Percentiles rank a stretch among this genome's conserved stretches.
These are phyloP conservation scores for Ophiostoma perfectum DNA, from an alignment of 2,329 filamentous ascomycete species.

Conservation along the genomic window DNA sequence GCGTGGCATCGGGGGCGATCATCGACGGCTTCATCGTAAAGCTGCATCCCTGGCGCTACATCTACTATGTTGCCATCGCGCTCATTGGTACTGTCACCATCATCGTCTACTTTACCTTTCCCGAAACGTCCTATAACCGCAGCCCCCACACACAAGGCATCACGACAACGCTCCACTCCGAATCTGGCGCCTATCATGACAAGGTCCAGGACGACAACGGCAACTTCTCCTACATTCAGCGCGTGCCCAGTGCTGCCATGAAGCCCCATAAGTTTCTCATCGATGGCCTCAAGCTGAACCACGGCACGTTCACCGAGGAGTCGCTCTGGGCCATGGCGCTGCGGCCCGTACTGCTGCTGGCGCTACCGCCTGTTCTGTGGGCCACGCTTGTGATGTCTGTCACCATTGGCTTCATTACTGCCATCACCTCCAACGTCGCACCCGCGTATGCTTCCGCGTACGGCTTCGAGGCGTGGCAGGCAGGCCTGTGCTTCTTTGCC, in stretches of 20 bases:
- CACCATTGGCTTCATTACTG: conserved; percentile 49
- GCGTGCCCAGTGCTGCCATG: not conserved
- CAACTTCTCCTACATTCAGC: conserved; percentile 25
- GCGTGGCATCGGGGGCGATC: conserved; percentile 41
- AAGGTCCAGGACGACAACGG: conserved; percentile 17
- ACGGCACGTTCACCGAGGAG: conserved; percentile 41
- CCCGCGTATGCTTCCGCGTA: conserved; percentile 41
- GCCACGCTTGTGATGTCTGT: conserved; percentile 49
- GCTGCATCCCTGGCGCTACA: conserved; percentile 44
- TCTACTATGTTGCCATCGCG: conserved; percentile 48
- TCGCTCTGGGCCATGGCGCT: conserved; percentile 43
- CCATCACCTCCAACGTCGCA: conserved; percentile 49
- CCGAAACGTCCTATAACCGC: conserved; percentile 48
- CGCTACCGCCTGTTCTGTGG: conserved; percentile 51
- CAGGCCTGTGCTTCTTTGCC: conserved; percentile 48
- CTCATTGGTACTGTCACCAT: conserved; percentile 45
- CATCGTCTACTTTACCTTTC: conserved; percentile 48
- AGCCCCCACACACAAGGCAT: conserved; percentile 28
- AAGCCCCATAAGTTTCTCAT: conserved; percentile 2
- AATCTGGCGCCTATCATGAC: conserved; percentile 18
- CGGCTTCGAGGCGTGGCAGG: conserved; percentile 42
- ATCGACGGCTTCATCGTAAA: conserved; percentile 47
- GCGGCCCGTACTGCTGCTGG: conserved; percentile 46
- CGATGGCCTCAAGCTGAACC: conserved; percentile 37
- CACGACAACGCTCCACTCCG: conserved; percentile 22